Evolutionary conservation across 1,139 yeast genomes (phyloP).

Genomic region (Taphrina deformans): DNA sequence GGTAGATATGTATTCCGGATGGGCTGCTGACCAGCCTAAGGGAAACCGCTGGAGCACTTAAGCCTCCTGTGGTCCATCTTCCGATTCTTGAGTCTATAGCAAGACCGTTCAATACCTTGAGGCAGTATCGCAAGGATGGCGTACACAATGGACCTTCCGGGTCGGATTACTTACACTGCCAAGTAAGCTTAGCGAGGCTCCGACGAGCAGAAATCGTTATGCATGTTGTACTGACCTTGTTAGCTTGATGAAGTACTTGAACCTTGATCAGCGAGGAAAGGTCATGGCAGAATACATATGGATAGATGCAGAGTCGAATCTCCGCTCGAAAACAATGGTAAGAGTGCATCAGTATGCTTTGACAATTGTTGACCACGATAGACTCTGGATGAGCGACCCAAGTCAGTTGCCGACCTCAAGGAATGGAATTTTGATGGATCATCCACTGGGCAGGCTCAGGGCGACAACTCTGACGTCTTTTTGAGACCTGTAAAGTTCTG

Average conservation of each 20-base stretch:
- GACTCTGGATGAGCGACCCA: conserved; percentile 70
- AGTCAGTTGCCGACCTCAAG: conserved; percentile 80
- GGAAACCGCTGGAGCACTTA: conserved; percentile 6
- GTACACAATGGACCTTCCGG: conserved; percentile 11
- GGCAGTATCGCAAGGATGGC: neutral
- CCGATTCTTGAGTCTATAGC: neutral
- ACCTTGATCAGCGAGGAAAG: conserved; percentile 80
- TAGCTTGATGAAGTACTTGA: conserved; percentile 59
- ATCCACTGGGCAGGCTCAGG: conserved; percentile 98
- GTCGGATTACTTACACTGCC: conserved; percentile 22
- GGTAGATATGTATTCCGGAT: conserved; percentile 9
- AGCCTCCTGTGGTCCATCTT: conserved; percentile 7
- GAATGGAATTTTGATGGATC: conserved; percentile 99
- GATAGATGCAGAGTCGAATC: conserved; percentile 90
- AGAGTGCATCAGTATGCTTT: neutral
- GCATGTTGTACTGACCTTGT: neutral
- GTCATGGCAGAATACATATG: conserved; percentile 95
- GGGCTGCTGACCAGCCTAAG: neutral
- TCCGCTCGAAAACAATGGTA: conserved; percentile 84
- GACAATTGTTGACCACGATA: neutral
- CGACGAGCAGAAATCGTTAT: neutral
- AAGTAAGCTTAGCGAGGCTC: neutral
- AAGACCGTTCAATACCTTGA: neutral
- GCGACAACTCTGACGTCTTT: conserved; percentile 92
- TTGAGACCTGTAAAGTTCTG: conserved; percentile 90